Conservation (phyloP, 1,284 basidiomycete species). For the Afroboletus lepidellus region DNA sequence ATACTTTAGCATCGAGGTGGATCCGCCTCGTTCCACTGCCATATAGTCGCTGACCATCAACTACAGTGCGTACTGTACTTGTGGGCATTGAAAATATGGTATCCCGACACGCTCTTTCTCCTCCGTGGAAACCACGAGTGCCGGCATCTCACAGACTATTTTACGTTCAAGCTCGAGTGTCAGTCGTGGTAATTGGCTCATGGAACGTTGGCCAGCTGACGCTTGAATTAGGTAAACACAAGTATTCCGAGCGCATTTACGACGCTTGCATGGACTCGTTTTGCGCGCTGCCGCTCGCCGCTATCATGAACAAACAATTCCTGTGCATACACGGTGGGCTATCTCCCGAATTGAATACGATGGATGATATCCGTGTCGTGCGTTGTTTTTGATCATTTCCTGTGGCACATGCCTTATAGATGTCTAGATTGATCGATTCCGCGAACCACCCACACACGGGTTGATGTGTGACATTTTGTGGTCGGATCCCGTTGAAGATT, state of each 20-base stretch:
- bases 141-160: slow-evolving; percentile 84
- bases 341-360: slow-evolving; percentile 86
- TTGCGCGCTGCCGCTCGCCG: slow-evolving; percentile 88
- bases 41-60: slow-evolving; percentile 1
- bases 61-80: slow-evolving; percentile 84
- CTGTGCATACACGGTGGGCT: slow-evolving; percentile 94
- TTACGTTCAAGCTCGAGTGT: slow-evolving; percentile 92
- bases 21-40: slow-evolving; percentile 14
- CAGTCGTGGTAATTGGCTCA: slow-evolving; percentile 31
- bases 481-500: slow-evolving; percentile 94
- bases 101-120: slow-evolving; percentile 86
- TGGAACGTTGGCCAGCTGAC: not conserved
- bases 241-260: slow-evolving; percentile 88
- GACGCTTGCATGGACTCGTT: slow-evolving; percentile 93
- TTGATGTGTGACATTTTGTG: slow-evolving; percentile 96
- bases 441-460: slow-evolving; percentile 91
- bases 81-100: slow-evolving; percentile 91
- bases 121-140: slow-evolving; percentile 93
- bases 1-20: slow-evolving; percentile 88
- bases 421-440: slow-evolving; percentile 84
- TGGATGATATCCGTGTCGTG: slow-evolving; percentile 85
- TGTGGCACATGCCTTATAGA: slow-evolving; percentile 5
- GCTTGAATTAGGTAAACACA: slow-evolving; percentile 76
- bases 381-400: slow-evolving; percentile 18
- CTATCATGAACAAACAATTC: slow-evolving; percentile 97